Conservation (phyloP, 164 flowering plant species). For the Sedum album region DNA sequence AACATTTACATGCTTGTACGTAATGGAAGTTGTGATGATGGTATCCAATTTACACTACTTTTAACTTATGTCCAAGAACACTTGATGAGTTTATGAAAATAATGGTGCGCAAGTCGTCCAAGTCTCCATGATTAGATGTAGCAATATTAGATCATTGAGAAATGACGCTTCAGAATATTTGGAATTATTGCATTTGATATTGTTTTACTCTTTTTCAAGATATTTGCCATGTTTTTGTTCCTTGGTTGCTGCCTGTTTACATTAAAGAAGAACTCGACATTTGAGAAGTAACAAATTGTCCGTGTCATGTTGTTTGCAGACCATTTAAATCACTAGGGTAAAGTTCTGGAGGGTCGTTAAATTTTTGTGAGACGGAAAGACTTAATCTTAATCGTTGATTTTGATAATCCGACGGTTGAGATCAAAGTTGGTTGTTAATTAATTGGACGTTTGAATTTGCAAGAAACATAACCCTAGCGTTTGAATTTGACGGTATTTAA, state of each 20-base stretch:
- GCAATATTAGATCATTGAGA: not conserved
- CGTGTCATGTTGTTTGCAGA: too few relatives aligned
- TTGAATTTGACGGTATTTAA: too few relatives aligned
- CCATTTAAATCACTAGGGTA: too few relatives aligned
- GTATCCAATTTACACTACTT: not conserved
- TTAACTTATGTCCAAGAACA: not conserved
- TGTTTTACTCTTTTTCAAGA: not conserved
- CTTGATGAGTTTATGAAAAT: slow-evolving; percentile 3
- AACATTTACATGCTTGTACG: not conserved
- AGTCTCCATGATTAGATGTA: not conserved
- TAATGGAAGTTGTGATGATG: not conserved
- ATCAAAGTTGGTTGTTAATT: too few relatives aligned
- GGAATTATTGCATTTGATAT: not conserved
- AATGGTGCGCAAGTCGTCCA: not conserved
- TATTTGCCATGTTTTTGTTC: not conserved
- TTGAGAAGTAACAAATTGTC: too few relatives aligned
- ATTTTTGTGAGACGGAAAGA: too few relatives aligned
- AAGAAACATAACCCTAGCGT: too few relatives aligned
- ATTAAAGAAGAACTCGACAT: too few relatives aligned
- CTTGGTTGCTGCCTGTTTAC: not conserved
- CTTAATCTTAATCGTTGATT: too few relatives aligned
- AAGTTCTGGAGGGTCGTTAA: too few relatives aligned
- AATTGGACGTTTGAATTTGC: too few relatives aligned
- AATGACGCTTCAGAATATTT: slow-evolving; percentile 4
- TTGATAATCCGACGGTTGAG: too few relatives aligned